phyloP scores from a whole-genome alignment of 352 stramenopile genomes.

The Globisporangium spinosum region DNA sequence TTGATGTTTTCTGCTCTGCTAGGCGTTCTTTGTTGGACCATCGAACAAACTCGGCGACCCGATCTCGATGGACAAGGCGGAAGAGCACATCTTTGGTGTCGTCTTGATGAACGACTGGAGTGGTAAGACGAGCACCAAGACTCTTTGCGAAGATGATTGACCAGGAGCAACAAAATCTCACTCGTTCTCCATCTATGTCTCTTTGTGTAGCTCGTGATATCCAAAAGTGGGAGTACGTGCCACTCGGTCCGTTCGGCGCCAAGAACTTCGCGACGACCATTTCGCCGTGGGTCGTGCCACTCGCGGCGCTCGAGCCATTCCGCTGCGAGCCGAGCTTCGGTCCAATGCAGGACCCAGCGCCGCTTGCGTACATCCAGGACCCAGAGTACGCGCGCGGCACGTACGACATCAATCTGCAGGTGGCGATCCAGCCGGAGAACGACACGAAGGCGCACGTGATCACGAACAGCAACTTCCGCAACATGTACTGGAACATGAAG shows the following conservation, averaged over 20 bases:
- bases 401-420: conserved; percentile 89
- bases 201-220: conserved; percentile 65
- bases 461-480: conserved; percentile 92
- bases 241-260: conserved; percentile 93
- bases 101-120: conserved; percentile 98
- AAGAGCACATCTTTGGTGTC: conserved; percentile 96
- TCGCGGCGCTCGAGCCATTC: conserved; percentile 94
- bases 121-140: conserved; percentile 38
- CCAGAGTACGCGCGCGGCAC: conserved; percentile 81
- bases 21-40: conserved; percentile 92
- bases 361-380: conserved; percentile 93
- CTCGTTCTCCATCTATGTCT: neutral
- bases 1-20: neutral
- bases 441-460: conserved; percentile 59
- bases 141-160: neutral
- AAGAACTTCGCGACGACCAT: conserved; percentile 98
- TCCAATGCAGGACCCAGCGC: conserved; percentile 80
- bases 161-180: neutral
- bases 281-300: conserved; percentile 94
- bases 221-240: conserved; percentile 98
- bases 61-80: conserved; percentile 88
- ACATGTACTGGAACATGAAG: conserved; percentile 98
- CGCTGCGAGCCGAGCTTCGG: conserved; percentile 88
- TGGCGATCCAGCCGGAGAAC: conserved; percentile 61
- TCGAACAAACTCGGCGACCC: conserved; percentile 87